Evolutionary conservation across 768 basidiomycete species (phyloP), one percentile per base, ranked within the genome.

Genomic region (Tulasnella calospora): DNA sequence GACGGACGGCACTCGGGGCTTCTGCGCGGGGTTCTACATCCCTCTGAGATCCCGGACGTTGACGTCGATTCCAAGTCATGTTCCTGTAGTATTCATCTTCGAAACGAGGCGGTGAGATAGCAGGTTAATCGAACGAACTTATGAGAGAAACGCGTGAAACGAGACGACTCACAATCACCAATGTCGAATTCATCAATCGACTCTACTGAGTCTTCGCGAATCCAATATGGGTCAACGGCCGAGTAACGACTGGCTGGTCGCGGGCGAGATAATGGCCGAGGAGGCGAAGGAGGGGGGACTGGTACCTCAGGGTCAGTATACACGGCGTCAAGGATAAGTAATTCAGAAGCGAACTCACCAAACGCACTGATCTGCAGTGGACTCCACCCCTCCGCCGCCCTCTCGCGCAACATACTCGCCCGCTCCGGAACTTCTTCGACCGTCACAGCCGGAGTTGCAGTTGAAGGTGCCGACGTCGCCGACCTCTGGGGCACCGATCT

Each of bases 331-430:
- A 17, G 19, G 17, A 3, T 12, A 47, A 21, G 46, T 17, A 47
- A 15, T 3, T 12, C 15, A 15, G 5, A 15, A 47, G 15, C 3
- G 7, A 61, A 9, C 61, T 67, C 61, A 67, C 61, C 61, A 67
- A 67, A 67, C 61, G 61, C 27, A 67, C 61, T 67, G 61, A 67
- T 67, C 61, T 67, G 61, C 30, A 67, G 27, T 19, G 61, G 61
- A 33, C 61, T 67, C 61, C 61, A 67, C 61, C 61, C 61, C 15
- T 67, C 61, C 61, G 27, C 61, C 30, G 17, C 61, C 33, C 61
- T 67, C 30, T 67, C 61, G 23, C 61, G 23, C 30, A 35, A 30
- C 61, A 6, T 5, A 67, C 61, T 67, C 61, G 61, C 61, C 13
- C 30, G 61, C 7, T 35, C 33, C 61, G 61, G 61, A 67, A 67